phyloP scores from a whole-genome alignment of 768 basidiomycete genomes.

The Boletus huronensis region DNA sequence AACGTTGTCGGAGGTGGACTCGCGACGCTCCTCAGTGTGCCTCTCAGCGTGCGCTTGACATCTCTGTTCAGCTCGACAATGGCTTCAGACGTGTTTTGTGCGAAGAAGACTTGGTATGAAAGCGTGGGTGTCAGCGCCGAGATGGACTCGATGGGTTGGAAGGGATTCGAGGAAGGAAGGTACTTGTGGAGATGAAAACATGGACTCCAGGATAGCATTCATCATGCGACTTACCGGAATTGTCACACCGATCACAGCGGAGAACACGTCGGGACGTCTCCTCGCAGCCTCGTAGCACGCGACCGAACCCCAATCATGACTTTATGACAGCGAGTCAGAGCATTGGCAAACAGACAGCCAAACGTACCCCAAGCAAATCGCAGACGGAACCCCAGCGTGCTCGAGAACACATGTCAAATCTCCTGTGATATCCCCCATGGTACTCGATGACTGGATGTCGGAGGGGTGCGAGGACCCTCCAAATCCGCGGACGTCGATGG shows the following conservation, averaged over 20 bases:
- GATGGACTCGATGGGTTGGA: conserved; percentile 43
- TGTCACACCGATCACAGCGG: conserved; percentile 52
- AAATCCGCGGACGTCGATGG: conserved; percentile 68
- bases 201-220: background rate
- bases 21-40: conserved; percentile 47
- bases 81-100: conserved; percentile 45
- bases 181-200: conserved; percentile 42
- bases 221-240: conserved; percentile 48
- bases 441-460: conserved; percentile 56
- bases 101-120: conserved; percentile 64
- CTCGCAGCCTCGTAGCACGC: conserved; percentile 68
- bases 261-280: conserved; percentile 61
- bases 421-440: conserved; percentile 54
- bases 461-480: conserved; percentile 64
- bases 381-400: conserved; percentile 44
- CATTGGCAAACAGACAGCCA: background rate
- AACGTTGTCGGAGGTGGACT: conserved; percentile 57
- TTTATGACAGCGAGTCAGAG: conserved; percentile 20
- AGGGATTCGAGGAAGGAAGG: conserved; percentile 48
- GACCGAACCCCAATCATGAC: conserved; percentile 75
- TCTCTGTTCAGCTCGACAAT: conserved; percentile 52
- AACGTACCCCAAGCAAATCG: conserved; percentile 61
- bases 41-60: conserved; percentile 54
- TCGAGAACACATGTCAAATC: conserved; percentile 64
- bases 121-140: conserved; percentile 46